Conservation (phyloP, 2,329 filamentous ascomycete species). For the Colletotrichum endophyticum region DNA sequence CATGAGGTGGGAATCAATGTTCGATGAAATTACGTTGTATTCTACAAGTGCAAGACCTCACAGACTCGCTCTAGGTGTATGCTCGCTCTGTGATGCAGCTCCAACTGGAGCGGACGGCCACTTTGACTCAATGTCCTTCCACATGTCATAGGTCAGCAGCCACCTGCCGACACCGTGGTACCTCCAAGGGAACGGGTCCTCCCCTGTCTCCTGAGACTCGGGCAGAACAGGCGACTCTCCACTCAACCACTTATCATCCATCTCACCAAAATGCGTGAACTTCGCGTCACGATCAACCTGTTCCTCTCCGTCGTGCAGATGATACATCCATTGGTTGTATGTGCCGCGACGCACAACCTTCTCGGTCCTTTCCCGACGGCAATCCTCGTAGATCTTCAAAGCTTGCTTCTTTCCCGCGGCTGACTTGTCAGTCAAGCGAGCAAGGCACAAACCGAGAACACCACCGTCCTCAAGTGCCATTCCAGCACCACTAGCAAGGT, state of each 20-base stretch:
- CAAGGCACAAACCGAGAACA: slow-evolving; percentile 60
- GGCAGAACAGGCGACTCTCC: slow-evolving; percentile 25
- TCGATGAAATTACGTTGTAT: not conserved
- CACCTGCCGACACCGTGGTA: slow-evolving; percentile 42
- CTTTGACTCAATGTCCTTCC: slow-evolving; percentile 38
- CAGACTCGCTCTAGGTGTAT: not conserved
- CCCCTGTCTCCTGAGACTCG: slow-evolving; percentile 34
- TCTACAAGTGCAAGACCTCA: not conserved
- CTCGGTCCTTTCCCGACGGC: slow-evolving; percentile 62
- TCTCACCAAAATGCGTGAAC: slow-evolving; percentile 33
- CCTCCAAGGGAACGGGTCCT: slow-evolving; percentile 46
- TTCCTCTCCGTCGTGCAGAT: slow-evolving; percentile 62
- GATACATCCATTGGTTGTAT: slow-evolving; percentile 66
- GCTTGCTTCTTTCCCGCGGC: slow-evolving; percentile 35
- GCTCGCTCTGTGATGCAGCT: no score
- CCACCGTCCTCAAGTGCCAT: slow-evolving; percentile 67
- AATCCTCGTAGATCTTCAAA: slow-evolving; percentile 58
- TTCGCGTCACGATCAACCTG: slow-evolving; percentile 56
- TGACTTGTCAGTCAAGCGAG: slow-evolving; percentile 45
- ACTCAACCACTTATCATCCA: slow-evolving; percentile 34
- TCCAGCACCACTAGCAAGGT: slow-evolving; percentile 60
- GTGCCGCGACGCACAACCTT: slow-evolving; percentile 64
- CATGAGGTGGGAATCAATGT: not conserved
- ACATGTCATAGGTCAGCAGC: slow-evolving; percentile 44
- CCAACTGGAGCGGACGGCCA: slow-evolving; percentile 24